Conservation (phyloP, 495 filamentous ascomycete species). For the Hypoxylon subgilvum region DNA sequence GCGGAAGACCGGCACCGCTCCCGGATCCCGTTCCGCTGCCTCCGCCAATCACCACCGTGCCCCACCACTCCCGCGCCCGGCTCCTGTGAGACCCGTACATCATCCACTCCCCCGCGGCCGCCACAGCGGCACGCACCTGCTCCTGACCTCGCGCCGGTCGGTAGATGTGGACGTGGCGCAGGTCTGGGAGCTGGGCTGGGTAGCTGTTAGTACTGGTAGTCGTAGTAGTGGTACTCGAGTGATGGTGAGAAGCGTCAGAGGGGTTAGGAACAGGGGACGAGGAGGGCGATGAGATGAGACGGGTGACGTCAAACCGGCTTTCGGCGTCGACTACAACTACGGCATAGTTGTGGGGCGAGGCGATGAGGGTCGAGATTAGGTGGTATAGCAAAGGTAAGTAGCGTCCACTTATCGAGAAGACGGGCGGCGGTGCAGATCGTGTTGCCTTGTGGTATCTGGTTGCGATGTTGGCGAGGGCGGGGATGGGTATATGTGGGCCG, state of each 20-base stretch:
- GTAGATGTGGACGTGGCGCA: slow-evolving; percentile 52
- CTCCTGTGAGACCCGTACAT: slow-evolving; percentile 52
- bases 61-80: slow-evolving; percentile 57
- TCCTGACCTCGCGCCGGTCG: slow-evolving; percentile 37
- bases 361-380: slow-evolving; percentile 64
- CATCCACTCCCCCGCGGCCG: slow-evolving; percentile 53
- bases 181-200: slow-evolving; percentile 33
- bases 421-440: slow-evolving; percentile 39
- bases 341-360: slow-evolving; percentile 57
- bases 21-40: slow-evolving; percentile 30
- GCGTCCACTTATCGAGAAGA: slow-evolving; percentile 53
- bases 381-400: slow-evolving; percentile 74
- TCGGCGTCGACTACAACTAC: slow-evolving; percentile 76
- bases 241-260: background rate
- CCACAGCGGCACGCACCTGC: slow-evolving; percentile 38
- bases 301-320: slow-evolving; percentile 66
- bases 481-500: slow-evolving; percentile 47
- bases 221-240: background rate
- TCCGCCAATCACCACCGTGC: slow-evolving; percentile 54
- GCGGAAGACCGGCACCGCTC: background rate
- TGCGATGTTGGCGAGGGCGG: slow-evolving; percentile 49
- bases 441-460: slow-evolving; percentile 45
- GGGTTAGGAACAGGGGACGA: slow-evolving; percentile 22
- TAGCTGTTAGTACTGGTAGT: slow-evolving; percentile 13
- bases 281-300: slow-evolving; percentile 49